These are phyloP conservation scores for Thamnidium elegans DNA, from an alignment of 192 early-diverging fungal genomes.

Conservation along the genomic window DNA sequence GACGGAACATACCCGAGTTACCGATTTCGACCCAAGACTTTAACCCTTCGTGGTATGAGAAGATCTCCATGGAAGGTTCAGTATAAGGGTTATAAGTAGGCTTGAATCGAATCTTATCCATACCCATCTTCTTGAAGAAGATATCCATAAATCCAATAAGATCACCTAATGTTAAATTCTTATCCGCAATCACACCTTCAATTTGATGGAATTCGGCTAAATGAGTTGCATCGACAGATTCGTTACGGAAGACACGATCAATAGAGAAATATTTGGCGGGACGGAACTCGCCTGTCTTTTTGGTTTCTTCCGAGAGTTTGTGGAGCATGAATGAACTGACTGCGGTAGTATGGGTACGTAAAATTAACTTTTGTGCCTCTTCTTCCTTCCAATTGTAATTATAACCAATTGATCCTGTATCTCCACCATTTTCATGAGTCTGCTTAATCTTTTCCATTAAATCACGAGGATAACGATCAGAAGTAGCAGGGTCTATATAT, in stretches of 20 bases:
- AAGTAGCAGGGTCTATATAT: slow-evolving; percentile 63
- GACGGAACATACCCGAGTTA: slow-evolving; percentile 99
- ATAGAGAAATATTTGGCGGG: slow-evolving; percentile 99
- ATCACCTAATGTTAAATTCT: slow-evolving; percentile 90
- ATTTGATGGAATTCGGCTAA: slow-evolving; percentile 99
- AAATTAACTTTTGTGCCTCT: slow-evolving; percentile 89
- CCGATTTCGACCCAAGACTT: slow-evolving; percentile 94
- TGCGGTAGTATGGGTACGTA: slow-evolving; percentile 97
- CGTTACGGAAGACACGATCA: slow-evolving; percentile 98
- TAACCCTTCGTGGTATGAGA: slow-evolving; percentile 88
- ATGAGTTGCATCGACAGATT: slow-evolving; percentile 96
- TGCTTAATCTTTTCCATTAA: slow-evolving; percentile 89
- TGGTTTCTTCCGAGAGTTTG: slow-evolving; percentile 83
- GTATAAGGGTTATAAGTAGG: slow-evolving; percentile 99
- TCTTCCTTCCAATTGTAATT: slow-evolving; percentile 89
- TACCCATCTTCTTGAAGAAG: slow-evolving; percentile 98
- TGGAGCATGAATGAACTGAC: slow-evolving; percentile 91
- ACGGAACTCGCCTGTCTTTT: slow-evolving; percentile 61
- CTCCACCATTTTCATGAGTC: slow-evolving; percentile 91
- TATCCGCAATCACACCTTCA: slow-evolving; percentile 97
- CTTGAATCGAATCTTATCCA: slow-evolving; percentile 94
- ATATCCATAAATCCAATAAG: slow-evolving; percentile 94
- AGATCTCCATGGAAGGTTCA: slow-evolving; percentile 99
- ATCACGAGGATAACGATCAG: slow-evolving; percentile 75
- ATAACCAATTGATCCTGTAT: slow-evolving; percentile 90